Evolutionary conservation across 1,284 basidiomycete genomes (phyloP).

Genomic region (Austroboletus rostrupii): DNA sequence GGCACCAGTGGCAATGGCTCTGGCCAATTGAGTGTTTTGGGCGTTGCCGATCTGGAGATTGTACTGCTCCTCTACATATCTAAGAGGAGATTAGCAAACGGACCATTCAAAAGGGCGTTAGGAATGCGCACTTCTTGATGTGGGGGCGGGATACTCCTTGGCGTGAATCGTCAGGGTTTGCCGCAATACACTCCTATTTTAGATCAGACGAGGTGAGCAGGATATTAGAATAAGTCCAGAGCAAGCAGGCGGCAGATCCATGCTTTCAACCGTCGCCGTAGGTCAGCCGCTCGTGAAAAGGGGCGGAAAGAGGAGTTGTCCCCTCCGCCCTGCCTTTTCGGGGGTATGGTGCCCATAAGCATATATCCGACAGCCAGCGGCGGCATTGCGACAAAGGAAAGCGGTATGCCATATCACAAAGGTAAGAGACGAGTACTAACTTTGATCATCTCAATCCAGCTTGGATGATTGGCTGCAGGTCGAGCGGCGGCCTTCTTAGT

Average conservation of each 20-base stretch:
- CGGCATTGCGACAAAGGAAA: slow-evolving; percentile 5
- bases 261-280: slow-evolving; percentile 5
- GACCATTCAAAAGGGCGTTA: slow-evolving; percentile 7
- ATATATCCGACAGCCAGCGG: slow-evolving; percentile 8
- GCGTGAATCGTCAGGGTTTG: slow-evolving; percentile 74
- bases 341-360: slow-evolving; percentile 13
- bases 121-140: slow-evolving; percentile 77
- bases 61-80: slow-evolving; percentile 79
- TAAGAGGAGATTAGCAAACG: slow-evolving; percentile 26
- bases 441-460: slow-evolving; percentile 80
- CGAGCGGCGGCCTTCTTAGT: slow-evolving; percentile 37
- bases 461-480: slow-evolving; percentile 53
- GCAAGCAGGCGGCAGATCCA: background rate
- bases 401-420: background rate
- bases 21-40: slow-evolving; percentile 77
- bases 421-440: slow-evolving; percentile 33
- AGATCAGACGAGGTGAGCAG: slow-evolving; percentile 14
- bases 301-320: slow-evolving; percentile 7
- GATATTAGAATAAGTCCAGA: slow-evolving; percentile 4
- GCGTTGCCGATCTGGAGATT: slow-evolving; percentile 74
- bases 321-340: slow-evolving; percentile 47
- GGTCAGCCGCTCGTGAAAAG: slow-evolving; percentile 13
- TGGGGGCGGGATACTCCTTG: slow-evolving; percentile 84
- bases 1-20: slow-evolving; percentile 76
- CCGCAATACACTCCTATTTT: slow-evolving; percentile 75